Conservation (phyloP, 257 asterid genomes). For the Salvia miltiorrhiza region DNA sequence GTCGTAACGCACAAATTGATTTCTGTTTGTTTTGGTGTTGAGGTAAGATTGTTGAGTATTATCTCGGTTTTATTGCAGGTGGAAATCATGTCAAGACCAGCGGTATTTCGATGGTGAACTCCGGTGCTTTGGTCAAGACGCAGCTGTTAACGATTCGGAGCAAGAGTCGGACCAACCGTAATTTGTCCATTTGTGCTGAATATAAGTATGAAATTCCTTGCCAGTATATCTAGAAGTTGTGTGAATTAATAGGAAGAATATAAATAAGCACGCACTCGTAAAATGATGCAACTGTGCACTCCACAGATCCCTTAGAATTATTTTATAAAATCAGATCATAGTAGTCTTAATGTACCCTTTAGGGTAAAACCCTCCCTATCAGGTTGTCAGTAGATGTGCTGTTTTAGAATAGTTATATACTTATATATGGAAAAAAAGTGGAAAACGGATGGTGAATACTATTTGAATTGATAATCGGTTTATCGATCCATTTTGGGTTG, state of each 20-base stretch:
- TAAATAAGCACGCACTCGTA: neutral
- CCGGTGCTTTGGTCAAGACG: conserved; percentile 42
- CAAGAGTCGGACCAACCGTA: conserved; percentile 32
- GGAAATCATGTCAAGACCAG: conserved; percentile 37
- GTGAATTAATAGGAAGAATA: neutral
- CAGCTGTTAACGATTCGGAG: conserved; percentile 27
- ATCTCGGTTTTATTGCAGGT: conserved; percentile 35
- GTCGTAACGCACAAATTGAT: neutral
- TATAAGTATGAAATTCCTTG: conserved; percentile 39
- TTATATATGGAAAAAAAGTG: neutral
- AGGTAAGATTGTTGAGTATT: neutral
- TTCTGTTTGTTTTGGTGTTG: neutral
- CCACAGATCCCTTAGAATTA: neutral
- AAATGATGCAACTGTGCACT: conserved; percentile 5
- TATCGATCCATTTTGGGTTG: neutral
- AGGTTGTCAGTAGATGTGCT: neutral
- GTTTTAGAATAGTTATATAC: conserved; percentile 7
- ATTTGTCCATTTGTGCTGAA: conserved; percentile 48
- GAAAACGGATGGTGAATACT: neutral
- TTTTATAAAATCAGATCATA: neutral
- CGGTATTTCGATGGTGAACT: conserved; percentile 30
- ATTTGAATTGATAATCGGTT: conserved; percentile 2
- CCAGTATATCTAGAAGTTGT: neutral
- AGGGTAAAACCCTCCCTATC: neutral
- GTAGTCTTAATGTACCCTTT: neutral